Conservation (phyloP, 106 monocot genomes). For the Posidonia australis region DNA sequence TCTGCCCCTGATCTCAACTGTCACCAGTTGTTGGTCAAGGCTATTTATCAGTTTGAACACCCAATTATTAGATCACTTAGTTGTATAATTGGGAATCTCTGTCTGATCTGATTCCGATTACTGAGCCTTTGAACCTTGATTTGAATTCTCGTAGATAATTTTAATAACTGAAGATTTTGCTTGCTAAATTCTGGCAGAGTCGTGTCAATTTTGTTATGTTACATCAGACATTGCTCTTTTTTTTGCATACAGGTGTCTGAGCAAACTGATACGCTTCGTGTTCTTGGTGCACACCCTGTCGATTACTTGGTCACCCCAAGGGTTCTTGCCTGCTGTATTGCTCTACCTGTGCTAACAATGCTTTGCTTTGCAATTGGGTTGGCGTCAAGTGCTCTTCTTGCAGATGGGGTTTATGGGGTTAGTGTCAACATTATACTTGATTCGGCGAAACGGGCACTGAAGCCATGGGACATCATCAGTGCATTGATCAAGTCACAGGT, state of each 20-base stretch:
- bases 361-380: slow-evolving; percentile 59
- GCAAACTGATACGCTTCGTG: slow-evolving; percentile 56
- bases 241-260: slow-evolving; percentile 22
- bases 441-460: slow-evolving; percentile 45
- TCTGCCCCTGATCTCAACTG: too few species aligned
- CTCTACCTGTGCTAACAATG: slow-evolving; percentile 61
- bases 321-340: slow-evolving; percentile 58
- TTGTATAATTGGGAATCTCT: too few species aligned
- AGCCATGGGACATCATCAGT: slow-evolving; percentile 38
- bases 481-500: slow-evolving; percentile 79
- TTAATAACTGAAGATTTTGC: too few species aligned
- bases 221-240: not conserved
- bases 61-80: too few species aligned
- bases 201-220: not conserved
- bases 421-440: slow-evolving; percentile 74
- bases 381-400: slow-evolving; percentile 64
- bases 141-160: too few species aligned
- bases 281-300: slow-evolving; percentile 45
- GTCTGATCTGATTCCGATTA: too few species aligned
- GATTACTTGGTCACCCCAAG: slow-evolving; percentile 37
- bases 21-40: too few species aligned
- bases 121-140: too few species aligned
- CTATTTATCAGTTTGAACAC: too few species aligned
- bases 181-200: not conserved
- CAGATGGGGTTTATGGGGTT: slow-evolving; percentile 64